phyloP scores from a whole-genome alignment of 306 rosid genomes.

The Sicyos baderoa region DNA sequence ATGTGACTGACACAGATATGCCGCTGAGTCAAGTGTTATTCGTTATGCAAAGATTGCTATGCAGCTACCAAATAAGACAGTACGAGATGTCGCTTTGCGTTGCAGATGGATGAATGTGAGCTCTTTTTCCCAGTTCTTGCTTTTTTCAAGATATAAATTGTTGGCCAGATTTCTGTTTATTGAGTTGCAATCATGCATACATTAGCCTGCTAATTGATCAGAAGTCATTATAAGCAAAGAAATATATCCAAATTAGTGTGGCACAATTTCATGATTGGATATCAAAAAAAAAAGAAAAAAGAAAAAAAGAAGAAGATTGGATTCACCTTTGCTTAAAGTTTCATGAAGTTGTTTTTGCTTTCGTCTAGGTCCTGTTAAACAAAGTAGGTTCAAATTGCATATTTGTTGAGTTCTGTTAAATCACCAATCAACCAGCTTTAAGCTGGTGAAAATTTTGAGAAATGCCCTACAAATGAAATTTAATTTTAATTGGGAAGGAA shows the following conservation, averaged over 20 bases:
- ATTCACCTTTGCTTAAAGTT: neutral
- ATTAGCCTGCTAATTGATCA: neutral
- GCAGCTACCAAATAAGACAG: conserved; percentile 75
- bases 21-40: conserved; percentile 49
- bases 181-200: conserved; percentile 1
- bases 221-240: neutral
- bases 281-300: too few species aligned
- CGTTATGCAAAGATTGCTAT: conserved; percentile 85
- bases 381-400: neutral
- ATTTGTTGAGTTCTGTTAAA: too few species aligned
- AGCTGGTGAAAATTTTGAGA: too few species aligned
- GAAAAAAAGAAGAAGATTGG: too few species aligned
- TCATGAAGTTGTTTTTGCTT: conserved; percentile 2
- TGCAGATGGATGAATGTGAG: conserved; percentile 98
- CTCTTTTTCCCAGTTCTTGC: conserved; percentile 17
- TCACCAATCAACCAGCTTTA: too few species aligned
- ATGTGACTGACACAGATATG: conserved; percentile 10
- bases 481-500: too few species aligned
- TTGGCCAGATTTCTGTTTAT: neutral
- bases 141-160: neutral
- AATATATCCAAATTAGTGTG: too few species aligned
- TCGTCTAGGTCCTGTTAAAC: neutral
- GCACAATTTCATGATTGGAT: neutral
- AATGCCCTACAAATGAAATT: too few species aligned
- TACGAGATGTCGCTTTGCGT: conserved; percentile 88